Conservation (phyloP, 75 land plant species). For the Pinus albicaulis region DNA sequence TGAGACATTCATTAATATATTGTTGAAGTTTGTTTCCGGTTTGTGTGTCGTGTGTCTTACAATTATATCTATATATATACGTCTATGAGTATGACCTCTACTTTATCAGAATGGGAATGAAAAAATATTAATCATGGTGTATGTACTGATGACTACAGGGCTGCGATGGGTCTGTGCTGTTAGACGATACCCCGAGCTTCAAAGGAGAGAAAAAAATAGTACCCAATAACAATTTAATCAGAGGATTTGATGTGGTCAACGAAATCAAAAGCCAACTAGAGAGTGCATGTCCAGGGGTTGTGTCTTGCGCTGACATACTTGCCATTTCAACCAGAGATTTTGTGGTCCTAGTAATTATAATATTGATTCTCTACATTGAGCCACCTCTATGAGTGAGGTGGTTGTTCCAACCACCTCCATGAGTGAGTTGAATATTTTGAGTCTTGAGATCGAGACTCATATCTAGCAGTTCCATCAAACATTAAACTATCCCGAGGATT, state of each 20-base stretch:
- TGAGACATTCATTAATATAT: too few species aligned
- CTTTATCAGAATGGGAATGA: too few species aligned
- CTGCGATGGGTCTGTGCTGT: conserved; percentile 29
- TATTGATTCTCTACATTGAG: background rate
- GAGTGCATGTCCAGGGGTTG: conserved; percentile 17
- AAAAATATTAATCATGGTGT: too few species aligned
- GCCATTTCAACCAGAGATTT: conserved; percentile 29
- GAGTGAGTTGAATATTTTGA: too few species aligned
- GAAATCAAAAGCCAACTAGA: conserved; percentile 21
- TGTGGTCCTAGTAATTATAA: background rate
- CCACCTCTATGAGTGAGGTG: too few species aligned
- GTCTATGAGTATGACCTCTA: background rate
- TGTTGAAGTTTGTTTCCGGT: too few species aligned
- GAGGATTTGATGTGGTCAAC: conserved; percentile 29
- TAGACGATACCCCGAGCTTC: conserved; percentile 14
- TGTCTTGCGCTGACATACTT: conserved; percentile 37
- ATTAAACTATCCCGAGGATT: too few species aligned
- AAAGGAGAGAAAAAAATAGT: conserved; percentile 27
- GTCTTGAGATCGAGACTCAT: too few species aligned
- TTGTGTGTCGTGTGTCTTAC: too few species aligned
- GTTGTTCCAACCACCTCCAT: too few species aligned
- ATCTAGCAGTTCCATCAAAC: too few species aligned
- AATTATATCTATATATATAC: background rate
- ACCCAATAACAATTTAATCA: conserved; percentile 16
- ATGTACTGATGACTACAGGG: conserved; percentile 12